Evolutionary conservation across 202 grass and related monocot genomes (phyloP).

Genomic region (Panicum virgatum): DNA sequence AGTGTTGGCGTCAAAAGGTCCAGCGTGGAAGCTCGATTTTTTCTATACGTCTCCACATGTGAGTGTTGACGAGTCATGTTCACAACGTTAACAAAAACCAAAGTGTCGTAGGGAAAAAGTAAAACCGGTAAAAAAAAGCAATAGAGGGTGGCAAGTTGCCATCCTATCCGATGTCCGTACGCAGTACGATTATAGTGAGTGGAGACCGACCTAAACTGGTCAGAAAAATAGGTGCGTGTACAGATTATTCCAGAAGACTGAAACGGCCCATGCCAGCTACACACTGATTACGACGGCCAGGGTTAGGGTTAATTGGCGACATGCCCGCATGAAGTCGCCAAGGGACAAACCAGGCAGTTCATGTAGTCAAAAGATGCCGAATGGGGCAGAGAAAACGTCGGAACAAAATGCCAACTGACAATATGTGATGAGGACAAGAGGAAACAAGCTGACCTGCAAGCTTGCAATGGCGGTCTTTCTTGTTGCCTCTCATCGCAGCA

Average conservation of each 20-base stretch:
- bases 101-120: background rate
- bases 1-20: background rate
- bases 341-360: too few relatives aligned
- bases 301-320: background rate
- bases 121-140: background rate
- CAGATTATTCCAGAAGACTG: conserved; percentile 9
- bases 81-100: background rate
- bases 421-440: background rate
- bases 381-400: background rate
- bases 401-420: background rate
- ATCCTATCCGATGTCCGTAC: background rate
- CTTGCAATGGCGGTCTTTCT: background rate
- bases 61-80: background rate
- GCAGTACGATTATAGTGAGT: background rate
- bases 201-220: conserved; percentile 10
- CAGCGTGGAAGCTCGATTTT: background rate
- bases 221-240: background rate
- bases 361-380: too few relatives aligned
- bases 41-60: background rate
- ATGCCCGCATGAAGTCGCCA: background rate
- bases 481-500: background rate
- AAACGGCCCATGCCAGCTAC: background rate
- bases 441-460: background rate
- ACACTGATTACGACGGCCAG: background rate
- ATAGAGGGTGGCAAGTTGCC: background rate